Conservation (phyloP, 2,329 filamentous ascomycete species). For the Microdochium nivale region DNA sequence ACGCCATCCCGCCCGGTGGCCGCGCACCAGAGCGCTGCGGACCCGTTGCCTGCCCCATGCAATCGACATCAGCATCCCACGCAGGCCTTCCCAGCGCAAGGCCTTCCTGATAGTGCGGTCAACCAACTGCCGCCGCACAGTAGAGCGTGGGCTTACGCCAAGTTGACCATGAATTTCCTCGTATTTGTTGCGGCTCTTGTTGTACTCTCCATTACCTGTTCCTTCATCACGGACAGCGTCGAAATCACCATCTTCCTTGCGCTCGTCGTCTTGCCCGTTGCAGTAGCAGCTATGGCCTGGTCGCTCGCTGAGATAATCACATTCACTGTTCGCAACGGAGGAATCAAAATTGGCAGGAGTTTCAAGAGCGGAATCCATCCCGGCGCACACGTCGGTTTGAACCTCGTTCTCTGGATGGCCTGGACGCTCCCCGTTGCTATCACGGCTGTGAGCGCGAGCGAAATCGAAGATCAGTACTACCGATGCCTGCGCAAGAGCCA, state of each 20-base stretch:
- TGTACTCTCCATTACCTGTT: conserved; percentile 13
- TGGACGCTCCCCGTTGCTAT: conserved; percentile 13
- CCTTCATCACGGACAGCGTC: conserved; percentile 8
- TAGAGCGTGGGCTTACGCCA: conserved; percentile 12
- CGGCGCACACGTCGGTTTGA: conserved; percentile 18
- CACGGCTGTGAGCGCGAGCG: conserved; percentile 4
- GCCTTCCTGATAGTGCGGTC: conserved; percentile 6
- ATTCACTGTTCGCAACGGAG: conserved; percentile 13
- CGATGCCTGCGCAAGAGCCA: conserved; percentile 2
- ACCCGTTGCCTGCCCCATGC: not conserved
- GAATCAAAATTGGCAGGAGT: conserved; percentile 7
- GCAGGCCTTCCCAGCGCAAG: not conserved
- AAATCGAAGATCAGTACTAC: not conserved
- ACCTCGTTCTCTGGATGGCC: conserved; percentile 17
- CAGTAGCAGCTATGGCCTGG: conserved; percentile 15
- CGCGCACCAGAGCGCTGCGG: not conserved
- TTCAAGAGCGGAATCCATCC: conserved; percentile 9
- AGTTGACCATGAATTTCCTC: conserved; percentile 13
- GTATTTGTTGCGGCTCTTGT: conserved; percentile 12
- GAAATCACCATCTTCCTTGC: conserved; percentile 1
- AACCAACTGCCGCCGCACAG: conserved; percentile 10
- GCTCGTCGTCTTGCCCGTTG: conserved; percentile 12
- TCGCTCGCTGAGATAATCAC: conserved; percentile 19
- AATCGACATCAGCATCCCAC: not conserved
- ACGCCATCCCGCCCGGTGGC: not conserved